Evolutionary conservation across 1,139 yeast genomes (phyloP), one percentile per base, ranked within the genome.

Genomic region (Sugiyamaella pinicola): DNA sequence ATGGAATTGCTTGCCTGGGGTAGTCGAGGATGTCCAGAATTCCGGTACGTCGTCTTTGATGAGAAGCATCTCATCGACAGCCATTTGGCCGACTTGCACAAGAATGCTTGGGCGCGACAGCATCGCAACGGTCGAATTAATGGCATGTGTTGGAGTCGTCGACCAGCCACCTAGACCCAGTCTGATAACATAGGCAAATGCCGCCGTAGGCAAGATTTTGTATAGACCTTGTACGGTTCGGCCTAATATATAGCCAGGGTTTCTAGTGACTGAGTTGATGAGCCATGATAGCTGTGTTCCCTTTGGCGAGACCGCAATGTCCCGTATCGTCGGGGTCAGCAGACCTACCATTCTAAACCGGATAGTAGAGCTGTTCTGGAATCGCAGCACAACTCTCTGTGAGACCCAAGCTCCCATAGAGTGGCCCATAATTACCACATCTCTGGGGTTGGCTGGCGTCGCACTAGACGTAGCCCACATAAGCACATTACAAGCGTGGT

Each of bases 251-350:
- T 40, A 26, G 17, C 61, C 61, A 1, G 60, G 56, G 10, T 38
- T 26, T 2, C 21, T 40, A 6, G 58, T 39, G 10, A 57, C 12
- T n/a, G 52, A 47, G 8, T 35, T 10, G 10, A 54, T 54, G 4
- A 79, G 53, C 21, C 59, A 54, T 2, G 70, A 63, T 45, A 83
- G 69, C 13, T 59, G 47, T 2, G 62, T 60, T 0, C 90, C 90
- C 17, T 80, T 78, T 9, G 67, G 69, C 2, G 85, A 80, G 42
- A 68, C 65, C 15, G 79, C 78, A 34, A 84, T 80, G 57, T 83
- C 83, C 21, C 74, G 71, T 18, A 84, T 73, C 0, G 90, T 83
- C 1, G 90, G 90, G 41, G 85, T 83, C 13, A 84, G 70, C 52
- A 84, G 68, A 0, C 87, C 87, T n/a, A 78, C 74, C 52, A 82